phyloP scores from a whole-genome alignment of 1,139 yeast genomes.

The Sporopachydermia cereana region DNA sequence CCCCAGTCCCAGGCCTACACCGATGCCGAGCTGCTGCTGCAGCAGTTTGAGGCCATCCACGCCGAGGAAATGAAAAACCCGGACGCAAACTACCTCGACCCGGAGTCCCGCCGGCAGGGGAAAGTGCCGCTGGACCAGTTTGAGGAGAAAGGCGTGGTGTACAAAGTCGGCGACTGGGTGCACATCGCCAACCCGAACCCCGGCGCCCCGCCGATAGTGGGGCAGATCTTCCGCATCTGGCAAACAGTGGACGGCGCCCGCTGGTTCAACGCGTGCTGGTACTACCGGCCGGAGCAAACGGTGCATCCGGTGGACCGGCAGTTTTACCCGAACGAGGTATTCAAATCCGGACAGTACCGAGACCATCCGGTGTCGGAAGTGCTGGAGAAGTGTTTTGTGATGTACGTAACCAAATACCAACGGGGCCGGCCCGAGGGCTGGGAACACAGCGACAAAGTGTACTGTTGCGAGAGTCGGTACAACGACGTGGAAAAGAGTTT shows the following conservation, averaged over 20 bases:
- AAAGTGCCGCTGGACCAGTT: slow-evolving; percentile 72
- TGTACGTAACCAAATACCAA: slow-evolving; percentile 86
- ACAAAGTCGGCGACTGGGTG: slow-evolving; percentile 93
- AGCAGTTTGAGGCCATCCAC: slow-evolving; percentile 46
- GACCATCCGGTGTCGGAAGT: slow-evolving; percentile 86
- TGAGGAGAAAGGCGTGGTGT: slow-evolving; percentile 57
- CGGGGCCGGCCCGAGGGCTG: slow-evolving; percentile 81
- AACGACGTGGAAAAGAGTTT: slow-evolving; percentile 83
- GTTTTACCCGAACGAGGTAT: slow-evolving; percentile 87
- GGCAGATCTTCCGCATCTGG: slow-evolving; percentile 92
- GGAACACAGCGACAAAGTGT: slow-evolving; percentile 50
- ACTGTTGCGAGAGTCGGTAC: slow-evolving; percentile 90
- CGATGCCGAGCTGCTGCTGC: slow-evolving; percentile 52
- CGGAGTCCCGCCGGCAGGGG: slow-evolving; percentile 41
- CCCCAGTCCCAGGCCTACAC: slow-evolving; percentile 44
- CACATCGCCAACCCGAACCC: slow-evolving; percentile 79
- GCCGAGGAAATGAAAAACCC: slow-evolving; percentile 69
- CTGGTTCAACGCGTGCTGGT: slow-evolving; percentile 96
- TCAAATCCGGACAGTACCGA: slow-evolving; percentile 93
- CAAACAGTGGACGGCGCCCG: slow-evolving; percentile 67
- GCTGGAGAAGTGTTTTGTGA: slow-evolving; percentile 87
- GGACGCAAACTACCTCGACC: slow-evolving; percentile 65
- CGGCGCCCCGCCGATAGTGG: slow-evolving; percentile 79
- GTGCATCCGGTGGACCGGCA: slow-evolving; percentile 84
- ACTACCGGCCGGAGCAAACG: slow-evolving; percentile 94